phyloP scores from a whole-genome alignment of 179 eudicot species.

The Corrigiola litoralis region DNA sequence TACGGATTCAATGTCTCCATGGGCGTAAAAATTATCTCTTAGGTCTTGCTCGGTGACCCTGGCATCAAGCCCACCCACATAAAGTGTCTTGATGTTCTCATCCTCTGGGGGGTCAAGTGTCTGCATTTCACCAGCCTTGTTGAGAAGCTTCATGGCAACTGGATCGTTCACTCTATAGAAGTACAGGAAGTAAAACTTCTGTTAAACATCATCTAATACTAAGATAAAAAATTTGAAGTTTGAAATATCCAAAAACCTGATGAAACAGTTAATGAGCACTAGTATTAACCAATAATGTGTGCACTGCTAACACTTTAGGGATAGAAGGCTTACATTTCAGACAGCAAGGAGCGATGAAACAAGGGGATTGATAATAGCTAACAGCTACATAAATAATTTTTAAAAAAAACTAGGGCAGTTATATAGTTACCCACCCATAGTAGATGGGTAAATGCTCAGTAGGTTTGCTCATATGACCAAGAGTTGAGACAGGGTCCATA shows the following conservation, averaged over 20 bases:
- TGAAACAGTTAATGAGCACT: too few relatives aligned
- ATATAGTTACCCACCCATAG: too few relatives aligned
- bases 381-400: too few relatives aligned
- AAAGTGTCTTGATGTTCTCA: slow-evolving; percentile 85
- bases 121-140: slow-evolving; percentile 97
- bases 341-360: too few relatives aligned
- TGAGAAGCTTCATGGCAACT: slow-evolving; percentile 85
- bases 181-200: not conserved
- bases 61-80: slow-evolving; percentile 91
- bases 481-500: too few relatives aligned
- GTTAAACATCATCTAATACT: not conserved
- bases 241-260: too few relatives aligned
- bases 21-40: slow-evolving; percentile 80
- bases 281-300: too few relatives aligned
- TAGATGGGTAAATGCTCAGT: too few relatives aligned
- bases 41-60: slow-evolving; percentile 85
- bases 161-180: slow-evolving; percentile 85
- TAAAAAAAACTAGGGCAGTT: too few relatives aligned
- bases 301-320: not conserved
- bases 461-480: too few relatives aligned
- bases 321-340: not conserved
- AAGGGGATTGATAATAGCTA: too few relatives aligned
- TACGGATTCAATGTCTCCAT: slow-evolving; percentile 90
- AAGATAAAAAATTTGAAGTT: too few relatives aligned
- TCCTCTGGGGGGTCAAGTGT: slow-evolving; percentile 85